phyloP scores from a whole-genome alignment of 257 asterid genomes.

The Capsicum baccatum region DNA sequence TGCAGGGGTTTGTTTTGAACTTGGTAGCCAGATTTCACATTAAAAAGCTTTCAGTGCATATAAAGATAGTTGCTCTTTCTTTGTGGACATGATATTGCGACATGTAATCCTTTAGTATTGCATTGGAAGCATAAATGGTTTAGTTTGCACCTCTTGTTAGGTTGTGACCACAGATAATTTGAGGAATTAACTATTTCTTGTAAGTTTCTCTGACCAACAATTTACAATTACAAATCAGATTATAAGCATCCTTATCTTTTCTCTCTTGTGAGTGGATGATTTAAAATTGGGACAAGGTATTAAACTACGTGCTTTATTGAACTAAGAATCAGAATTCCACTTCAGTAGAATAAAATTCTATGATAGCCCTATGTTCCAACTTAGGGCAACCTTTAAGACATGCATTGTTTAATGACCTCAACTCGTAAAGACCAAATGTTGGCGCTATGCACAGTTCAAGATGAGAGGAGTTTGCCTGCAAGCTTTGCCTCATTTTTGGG shows the following conservation, averaged over 20 bases:
- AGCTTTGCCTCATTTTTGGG: conserved; percentile 45
- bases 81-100: not conserved
- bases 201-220: not conserved
- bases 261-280: not conserved
- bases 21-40: no score
- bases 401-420: conserved; percentile 47
- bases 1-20: no score
- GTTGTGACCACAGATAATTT: conserved; percentile 3
- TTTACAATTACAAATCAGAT: not conserved
- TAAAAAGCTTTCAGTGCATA: not conserved
- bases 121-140: not conserved
- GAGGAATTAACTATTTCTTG: not conserved
- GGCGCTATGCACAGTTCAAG: conserved; percentile 51
- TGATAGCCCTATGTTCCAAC: not conserved
- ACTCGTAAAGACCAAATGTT: conserved; percentile 59
- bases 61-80: not conserved
- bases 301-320: conserved; percentile 12
- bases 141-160: not conserved
- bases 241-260: not conserved
- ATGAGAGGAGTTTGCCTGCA: conserved; percentile 42
- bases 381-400: not conserved
- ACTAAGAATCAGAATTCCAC: not conserved
- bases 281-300: not conserved
- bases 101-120: conserved; percentile 3
- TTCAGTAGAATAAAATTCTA: conserved; percentile 7